phyloP scores from a whole-genome alignment of 2,329 filamentous ascomycete species.

The Phaeophleospora eucalypticola region DNA sequence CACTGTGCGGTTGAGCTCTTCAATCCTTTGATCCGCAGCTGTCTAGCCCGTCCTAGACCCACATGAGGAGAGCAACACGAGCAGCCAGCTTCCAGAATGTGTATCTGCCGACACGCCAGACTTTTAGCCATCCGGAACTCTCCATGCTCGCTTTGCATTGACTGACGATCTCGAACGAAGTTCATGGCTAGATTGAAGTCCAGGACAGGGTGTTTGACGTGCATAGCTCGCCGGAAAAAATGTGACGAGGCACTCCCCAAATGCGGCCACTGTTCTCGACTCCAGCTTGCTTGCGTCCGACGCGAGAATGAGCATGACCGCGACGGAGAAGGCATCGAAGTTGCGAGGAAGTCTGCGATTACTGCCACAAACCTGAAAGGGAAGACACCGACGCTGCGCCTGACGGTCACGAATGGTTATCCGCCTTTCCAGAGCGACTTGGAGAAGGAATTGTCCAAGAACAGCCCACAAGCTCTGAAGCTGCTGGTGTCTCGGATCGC shows the following conservation, averaged over 20 bases:
- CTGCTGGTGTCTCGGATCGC: constrained; percentile 15
- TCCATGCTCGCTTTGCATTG: no score
- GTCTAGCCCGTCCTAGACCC: no score
- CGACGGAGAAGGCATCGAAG: neutral
- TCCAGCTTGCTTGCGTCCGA: constrained; percentile 12
- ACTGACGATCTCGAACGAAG: neutral
- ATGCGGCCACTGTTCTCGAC: constrained; percentile 81
- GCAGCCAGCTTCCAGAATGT: no score
- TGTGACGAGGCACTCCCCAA: constrained; percentile 89
- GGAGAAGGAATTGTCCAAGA: constrained; percentile 9
- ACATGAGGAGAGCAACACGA: no score
- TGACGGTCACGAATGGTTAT: constrained; percentile 15
- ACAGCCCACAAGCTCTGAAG: constrained; percentile 6
- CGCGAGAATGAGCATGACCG: constrained; percentile 1
- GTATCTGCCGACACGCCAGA: no score
- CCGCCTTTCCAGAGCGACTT: constrained; percentile 12
- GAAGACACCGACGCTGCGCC: constrained; percentile 1
- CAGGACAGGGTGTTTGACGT: constrained; percentile 90
- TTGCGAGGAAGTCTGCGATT: constrained; percentile 1
- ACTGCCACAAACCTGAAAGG: constrained; percentile 11
- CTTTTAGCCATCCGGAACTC: neutral
- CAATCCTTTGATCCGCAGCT: no score
- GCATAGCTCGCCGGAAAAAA: constrained; percentile 88
- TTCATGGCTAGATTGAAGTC: constrained; percentile 33
- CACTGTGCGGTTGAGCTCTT: no score